Base-by-base conservation (phyloP, 1,139 yeast genomes). In the Lodderomyces pseudojiufengensis region DNA sequence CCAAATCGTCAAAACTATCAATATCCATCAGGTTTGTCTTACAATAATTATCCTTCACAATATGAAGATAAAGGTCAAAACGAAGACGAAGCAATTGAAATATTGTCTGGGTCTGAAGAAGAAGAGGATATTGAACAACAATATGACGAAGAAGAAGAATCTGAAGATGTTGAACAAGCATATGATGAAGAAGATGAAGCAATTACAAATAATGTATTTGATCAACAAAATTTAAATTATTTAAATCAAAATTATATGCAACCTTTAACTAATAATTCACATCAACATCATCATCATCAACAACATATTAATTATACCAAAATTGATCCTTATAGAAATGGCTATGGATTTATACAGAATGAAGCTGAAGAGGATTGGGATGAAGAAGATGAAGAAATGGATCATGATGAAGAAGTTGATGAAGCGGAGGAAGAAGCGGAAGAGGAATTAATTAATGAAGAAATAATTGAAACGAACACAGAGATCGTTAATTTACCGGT, bases 351-450 rank as follows among this genome's bases (percentile, higher is more conserved):
- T 11, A 4, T 22, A 3, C 22, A 24, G 9, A 8, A 24, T 8
- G 41, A 37, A n/a, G 41, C 35, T 7, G 42, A 38, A 11, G 42
- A 31, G 12, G 42, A 39, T 22, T 49, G 36, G 22, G 44, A 39
- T n/a, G 48, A 42, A 10, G 47, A 44, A 7, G 46, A 38, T 3
- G 47, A 37, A 18, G 46, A 39, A 21, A 45, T 28, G 3, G 41
- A 31, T 13, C 47, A 37, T 8, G 47, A 33, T 6, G 44, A 41
- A 3, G 45, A 48, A 26, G 46, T 44, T 10, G 37, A 35, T n/a
- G 38, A 41, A 11, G 30, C 24, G 11, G 16, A 33, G n/a, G 37
- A 30, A 10, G 46, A 44, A 11, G 36, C 33, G 11, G 38, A 42
- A n/a, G 12, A 29, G 11, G 36, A 32, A 11, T 11, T n/a, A 11